Base-by-base conservation (phyloP, 1,284 basidiomycete genomes). In the Puccinia horiana region DNA sequence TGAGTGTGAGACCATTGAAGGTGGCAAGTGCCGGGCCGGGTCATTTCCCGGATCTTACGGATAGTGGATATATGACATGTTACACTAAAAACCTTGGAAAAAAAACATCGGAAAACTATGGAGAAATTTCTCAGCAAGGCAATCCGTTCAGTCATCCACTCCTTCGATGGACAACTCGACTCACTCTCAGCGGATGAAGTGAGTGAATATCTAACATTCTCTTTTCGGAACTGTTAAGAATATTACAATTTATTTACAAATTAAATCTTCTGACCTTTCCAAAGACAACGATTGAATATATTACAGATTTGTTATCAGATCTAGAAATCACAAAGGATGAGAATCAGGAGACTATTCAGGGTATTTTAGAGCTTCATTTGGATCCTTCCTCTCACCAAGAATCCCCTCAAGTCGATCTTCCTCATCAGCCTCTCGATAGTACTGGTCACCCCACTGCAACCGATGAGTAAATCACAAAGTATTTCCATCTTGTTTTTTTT, bases 301-400 rank as follows among this genome's bases (percentile, higher is more conserved):
- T 81, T 35, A 42, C 37, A 26, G 49, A 73, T 47, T 49, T 81
- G 58, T 42, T 81, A 12, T 58, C 67, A 6, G 69, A 81, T 73
- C 54, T 29, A 32, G 37, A 73, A 6, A 81, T 81, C 18, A 1
- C 49, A 3, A 47, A 63, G 23, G 78, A 81, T 63, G 78, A 81
- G 35, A 73, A 81, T 29, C 67, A 49, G 42, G 78, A 81, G 29
- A 81, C 78, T 23, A 81, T 81, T 26, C 67, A 63, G n/a, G 78
- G 78, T 29, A 81, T 81, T n/a, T 61, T 81, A 18, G 78, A 81
- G 26, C 78, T 81, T 58, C 52, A 81, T 72, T 26, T 58, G 18
- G 77, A 72, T 72, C 52, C 52, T 2, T 75, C 73, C 26, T 52
- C 47, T 12, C 42, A 40, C 3, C 67, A 32, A 37, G 16, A 14